These are phyloP conservation scores for Aspergillus calidoustus DNA, from an alignment of 2,329 filamentous ascomycete genomes.

Conservation along the genomic window DNA sequence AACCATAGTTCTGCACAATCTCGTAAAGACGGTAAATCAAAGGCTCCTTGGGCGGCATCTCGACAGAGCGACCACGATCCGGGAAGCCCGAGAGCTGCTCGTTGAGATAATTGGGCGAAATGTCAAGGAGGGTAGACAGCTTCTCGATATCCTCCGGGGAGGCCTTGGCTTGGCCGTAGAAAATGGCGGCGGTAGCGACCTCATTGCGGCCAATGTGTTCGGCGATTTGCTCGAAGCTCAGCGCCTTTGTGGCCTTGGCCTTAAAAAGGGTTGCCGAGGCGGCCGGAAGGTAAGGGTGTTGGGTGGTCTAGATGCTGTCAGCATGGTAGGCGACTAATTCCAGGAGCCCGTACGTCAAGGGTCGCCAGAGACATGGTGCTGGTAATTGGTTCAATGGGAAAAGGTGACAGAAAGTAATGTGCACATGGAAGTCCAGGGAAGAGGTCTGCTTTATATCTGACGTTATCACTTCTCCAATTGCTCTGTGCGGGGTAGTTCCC, in stretches of 20 bases:
- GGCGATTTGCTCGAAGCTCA: conserved; percentile 81
- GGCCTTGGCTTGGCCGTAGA: conserved; percentile 84
- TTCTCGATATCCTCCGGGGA: conserved; percentile 70
- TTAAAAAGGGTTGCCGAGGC: conserved; percentile 76
- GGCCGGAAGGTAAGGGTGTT: conserved; percentile 66
- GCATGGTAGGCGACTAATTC: not conserved
- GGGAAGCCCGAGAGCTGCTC: conserved; percentile 73
- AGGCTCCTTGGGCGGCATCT: conserved; percentile 84
- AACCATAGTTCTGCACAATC: conserved; percentile 95
- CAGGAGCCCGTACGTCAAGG: conserved; percentile 44
- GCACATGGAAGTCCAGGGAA: not conserved
- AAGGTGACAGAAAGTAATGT: not conserved
- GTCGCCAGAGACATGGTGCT: conserved; percentile 49
- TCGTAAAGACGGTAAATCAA: conserved; percentile 91
- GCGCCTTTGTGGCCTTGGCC: conserved; percentile 74
- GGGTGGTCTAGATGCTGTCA: conserved; percentile 31
- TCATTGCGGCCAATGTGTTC: conserved; percentile 75
- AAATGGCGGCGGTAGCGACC: conserved; percentile 83
- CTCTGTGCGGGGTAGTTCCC: conserved; percentile 18
- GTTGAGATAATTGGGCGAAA: conserved; percentile 62
- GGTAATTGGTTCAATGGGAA: not conserved
- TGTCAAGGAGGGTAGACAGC: conserved; percentile 67
- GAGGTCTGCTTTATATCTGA: conserved; percentile 21
- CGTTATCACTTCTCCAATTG: conserved; percentile 21
- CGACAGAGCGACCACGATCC: conserved; percentile 76